Evolutionary conservation across 1,284 basidiomycete species (phyloP), one percentile per base, ranked within the genome.

Genomic region (Rhodotorula sp.): DNA sequence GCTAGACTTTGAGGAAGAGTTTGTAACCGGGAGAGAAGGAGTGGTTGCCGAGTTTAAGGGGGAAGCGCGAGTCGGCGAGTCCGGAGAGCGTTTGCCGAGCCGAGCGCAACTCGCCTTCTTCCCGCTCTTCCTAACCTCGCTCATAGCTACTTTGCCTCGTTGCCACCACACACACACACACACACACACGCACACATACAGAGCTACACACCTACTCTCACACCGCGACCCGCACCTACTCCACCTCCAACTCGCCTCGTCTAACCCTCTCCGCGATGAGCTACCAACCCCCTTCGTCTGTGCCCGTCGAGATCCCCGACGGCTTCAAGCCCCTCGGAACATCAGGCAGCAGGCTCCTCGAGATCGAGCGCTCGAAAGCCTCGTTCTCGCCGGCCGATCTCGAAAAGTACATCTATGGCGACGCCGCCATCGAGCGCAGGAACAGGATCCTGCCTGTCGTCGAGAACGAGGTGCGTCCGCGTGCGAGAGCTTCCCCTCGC

Each of bases 321-420:
- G 58, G 70, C 24, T 29, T 46, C 32, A 64, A 66, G 55, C 67
- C 65, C 2, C 48, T 62, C 15, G 67, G 67, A 19, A 74, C 73
- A 1, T 53, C 62, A 27, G 74, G 74, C 22, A 47, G 44, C 10
- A 55, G 70, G n/a, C 62, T 76, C 20, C 74, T 76, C 59, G 70
- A 74, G 54, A 75, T 74, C 54, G 75, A 76, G 64, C 74, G 75
- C 8, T 32, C 67, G 3, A 72, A 70, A 65, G 76, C 75, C 3
- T 65, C 60, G 10, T 77, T 77, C 64, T 52, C 62, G 19, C 57
- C 68, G 1, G 57, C 59, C 13, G 75, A 77, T 8, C 59, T 77
- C 20, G 60, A 71, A 39, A 30, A 32, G 7, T 77, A 74, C 67
- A 54, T 77, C 27, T 66, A 71, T 32, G 76, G 76, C 30, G 19